Conservation (phyloP, 371 early-diverging fungal species). For the Parasitella parasitica region DNA sequence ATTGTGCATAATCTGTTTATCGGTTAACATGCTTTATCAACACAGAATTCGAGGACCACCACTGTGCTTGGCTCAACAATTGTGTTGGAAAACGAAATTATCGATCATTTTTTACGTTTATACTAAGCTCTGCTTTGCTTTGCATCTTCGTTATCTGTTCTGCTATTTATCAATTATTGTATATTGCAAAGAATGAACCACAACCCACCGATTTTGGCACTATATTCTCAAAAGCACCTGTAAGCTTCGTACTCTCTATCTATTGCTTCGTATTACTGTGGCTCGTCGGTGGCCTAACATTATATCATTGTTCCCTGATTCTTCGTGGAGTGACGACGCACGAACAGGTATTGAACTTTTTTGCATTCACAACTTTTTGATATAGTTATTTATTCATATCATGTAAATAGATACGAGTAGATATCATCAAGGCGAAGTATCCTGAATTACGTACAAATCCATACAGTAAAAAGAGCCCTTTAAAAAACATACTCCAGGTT, state of each 20-base stretch:
- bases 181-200: slow-evolving; percentile 31
- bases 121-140: slow-evolving; percentile 55
- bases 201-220: slow-evolving; percentile 17
- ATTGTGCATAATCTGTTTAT: not conserved
- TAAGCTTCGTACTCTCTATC: slow-evolving; percentile 65
- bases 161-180: slow-evolving; percentile 57
- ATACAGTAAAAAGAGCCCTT: slow-evolving; percentile 49
- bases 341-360: slow-evolving; percentile 62
- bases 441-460: slow-evolving; percentile 48
- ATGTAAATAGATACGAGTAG: slow-evolving; percentile 9
- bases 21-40: not conserved
- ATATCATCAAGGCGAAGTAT: slow-evolving; percentile 46
- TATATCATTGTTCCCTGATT: slow-evolving; percentile 76
- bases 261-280: slow-evolving; percentile 61
- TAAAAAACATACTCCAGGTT: slow-evolving; percentile 52
- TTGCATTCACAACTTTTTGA: not conserved
- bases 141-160: slow-evolving; percentile 59
- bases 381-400: not conserved
- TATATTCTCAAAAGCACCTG: slow-evolving; percentile 35
- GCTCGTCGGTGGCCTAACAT: slow-evolving; percentile 68
- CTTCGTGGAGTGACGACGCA: slow-evolving; percentile 82
- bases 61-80: slow-evolving; percentile 94
- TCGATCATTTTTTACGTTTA: slow-evolving; percentile 79
- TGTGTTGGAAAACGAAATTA: slow-evolving; percentile 93
- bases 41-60: slow-evolving; percentile 81